These are phyloP conservation scores for Alloteropsis semialata DNA, from an alignment of 176 grass and related monocot genomes.

Conservation along the genomic window DNA sequence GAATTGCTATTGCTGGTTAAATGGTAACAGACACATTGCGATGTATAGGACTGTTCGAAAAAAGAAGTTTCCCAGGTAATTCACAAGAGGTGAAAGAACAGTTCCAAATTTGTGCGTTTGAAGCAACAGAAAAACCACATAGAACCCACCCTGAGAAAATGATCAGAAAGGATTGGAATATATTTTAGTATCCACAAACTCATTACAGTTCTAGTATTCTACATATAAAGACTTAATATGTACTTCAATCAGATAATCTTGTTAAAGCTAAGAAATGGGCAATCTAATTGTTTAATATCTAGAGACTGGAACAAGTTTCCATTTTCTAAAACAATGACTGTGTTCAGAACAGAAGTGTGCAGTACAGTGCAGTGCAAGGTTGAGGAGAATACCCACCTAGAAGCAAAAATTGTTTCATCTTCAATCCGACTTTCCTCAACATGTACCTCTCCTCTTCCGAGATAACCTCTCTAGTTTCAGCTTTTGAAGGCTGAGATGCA, in stretches of 20 bases:
- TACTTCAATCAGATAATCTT: neutral
- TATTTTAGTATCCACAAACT: neutral
- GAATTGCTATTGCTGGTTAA: neutral
- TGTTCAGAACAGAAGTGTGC: neutral
- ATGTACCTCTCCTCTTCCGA: constrained; percentile 90
- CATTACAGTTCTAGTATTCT: neutral
- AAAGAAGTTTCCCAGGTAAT: neutral
- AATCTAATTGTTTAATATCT: neutral
- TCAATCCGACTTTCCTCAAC: constrained; percentile 79
- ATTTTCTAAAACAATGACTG: neutral
- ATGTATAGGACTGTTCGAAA: constrained; percentile 13
- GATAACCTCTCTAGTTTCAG: constrained; percentile 58
- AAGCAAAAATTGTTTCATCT: constrained; percentile 87
- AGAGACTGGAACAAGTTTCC: neutral
- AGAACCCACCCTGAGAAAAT: constrained; percentile 4
- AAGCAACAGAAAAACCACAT: constrained; percentile 8
- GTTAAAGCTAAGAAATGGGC: neutral
- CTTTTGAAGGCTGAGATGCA: constrained; percentile 34
- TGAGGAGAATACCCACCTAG: constrained; percentile 55
- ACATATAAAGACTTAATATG: neutral
- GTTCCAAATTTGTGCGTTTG: constrained; percentile 2
- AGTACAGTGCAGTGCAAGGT: neutral
- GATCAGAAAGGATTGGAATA: neutral
- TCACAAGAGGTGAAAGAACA: neutral
- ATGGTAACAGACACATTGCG: neutral